Evolutionary conservation across 495 filamentous ascomycete species (phyloP), one percentile per base, ranked within the genome.

Genomic region (Lophiotrema nucula): DNA sequence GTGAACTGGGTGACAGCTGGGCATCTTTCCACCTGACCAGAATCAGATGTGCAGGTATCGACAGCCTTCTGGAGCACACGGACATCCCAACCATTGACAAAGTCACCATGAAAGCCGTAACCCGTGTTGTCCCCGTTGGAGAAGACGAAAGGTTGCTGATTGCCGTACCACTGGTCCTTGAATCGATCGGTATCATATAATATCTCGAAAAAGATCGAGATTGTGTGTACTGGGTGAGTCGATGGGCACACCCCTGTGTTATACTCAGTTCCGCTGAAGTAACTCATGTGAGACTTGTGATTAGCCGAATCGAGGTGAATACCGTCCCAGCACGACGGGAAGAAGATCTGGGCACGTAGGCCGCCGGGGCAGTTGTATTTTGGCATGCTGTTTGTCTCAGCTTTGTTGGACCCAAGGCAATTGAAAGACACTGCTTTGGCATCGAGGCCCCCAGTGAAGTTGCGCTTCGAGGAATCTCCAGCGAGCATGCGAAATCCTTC

Each of bases 401-500:
- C 73, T 38, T 77, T 74, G 38, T 69, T 74, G 73, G 59, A 68
- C 70, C 70, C 79, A 11, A 81, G 68, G 66, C 80, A 85, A 38
- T 76, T 70, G 59, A 77, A 87, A 69, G 75, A 81, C 62, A 83
- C 76, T 25, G 78, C 78, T 27, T 78, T 37, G 16, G 65, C 58
- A 31, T 65, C 76, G 58, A 73, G 12, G 66, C 72, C 64, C 73
- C 73, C 55, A 69, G 68, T 66, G 74, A 75, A 58, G 49, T 72
- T 73, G 47, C 83, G 76, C 46, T 79, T 70, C 51, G 65, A 70
- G 0, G 85, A 75, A 63, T 86, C 76, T 31, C 88, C 89, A 39
- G 83, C 78, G 23, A 91, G 64, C 85, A 92, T 90, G 55, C 86
- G 88, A 68, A 88, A 86, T 25, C 83, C 84, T 18, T 76, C 65